These are phyloP conservation scores for Leccinum ponderosum DNA, from an alignment of 1,284 basidiomycete species.

Conservation along the genomic window DNA sequence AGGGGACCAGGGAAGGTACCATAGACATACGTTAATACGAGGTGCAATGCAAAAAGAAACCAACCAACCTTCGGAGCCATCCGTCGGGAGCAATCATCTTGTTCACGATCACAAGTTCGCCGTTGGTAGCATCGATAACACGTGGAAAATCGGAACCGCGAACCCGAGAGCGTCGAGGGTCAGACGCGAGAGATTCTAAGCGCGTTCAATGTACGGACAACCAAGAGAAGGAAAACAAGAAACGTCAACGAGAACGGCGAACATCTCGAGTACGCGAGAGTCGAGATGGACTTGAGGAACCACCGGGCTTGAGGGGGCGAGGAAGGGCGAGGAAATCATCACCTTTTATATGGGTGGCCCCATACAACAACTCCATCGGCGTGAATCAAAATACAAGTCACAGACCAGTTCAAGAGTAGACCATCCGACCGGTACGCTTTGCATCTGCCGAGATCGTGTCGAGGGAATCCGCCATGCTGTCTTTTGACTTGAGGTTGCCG, in stretches of 20 bases:
- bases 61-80: conserved; percentile 30
- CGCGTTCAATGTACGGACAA: conserved; percentile 11
- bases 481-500: conserved; percentile 59
- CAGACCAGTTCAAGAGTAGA: conserved; percentile 4
- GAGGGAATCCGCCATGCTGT: conserved; percentile 54
- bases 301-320: conserved; percentile 6
- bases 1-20: conserved; percentile 33
- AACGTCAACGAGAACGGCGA: conserved; percentile 9
- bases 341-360: conserved; percentile 13
- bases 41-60: not conserved
- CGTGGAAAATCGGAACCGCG: not conserved
- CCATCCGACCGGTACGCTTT: conserved; percentile 39
- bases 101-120: conserved; percentile 30
- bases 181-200: conserved; percentile 16
- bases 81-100: conserved; percentile 37
- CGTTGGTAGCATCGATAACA: conserved; percentile 25
- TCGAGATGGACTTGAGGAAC: conserved; percentile 17
- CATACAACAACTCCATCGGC: conserved; percentile 1
- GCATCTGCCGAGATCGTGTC: conserved; percentile 58
- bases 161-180: conserved; percentile 1
- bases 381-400: conserved; percentile 10
- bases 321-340: not conserved
- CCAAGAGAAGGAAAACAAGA: conserved; percentile 17
- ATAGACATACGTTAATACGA: not conserved
- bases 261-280: conserved; percentile 23